These are phyloP conservation scores for Quambalaria eucalypti DNA, from an alignment of 1,284 basidiomycete species.

Conservation along the genomic window DNA sequence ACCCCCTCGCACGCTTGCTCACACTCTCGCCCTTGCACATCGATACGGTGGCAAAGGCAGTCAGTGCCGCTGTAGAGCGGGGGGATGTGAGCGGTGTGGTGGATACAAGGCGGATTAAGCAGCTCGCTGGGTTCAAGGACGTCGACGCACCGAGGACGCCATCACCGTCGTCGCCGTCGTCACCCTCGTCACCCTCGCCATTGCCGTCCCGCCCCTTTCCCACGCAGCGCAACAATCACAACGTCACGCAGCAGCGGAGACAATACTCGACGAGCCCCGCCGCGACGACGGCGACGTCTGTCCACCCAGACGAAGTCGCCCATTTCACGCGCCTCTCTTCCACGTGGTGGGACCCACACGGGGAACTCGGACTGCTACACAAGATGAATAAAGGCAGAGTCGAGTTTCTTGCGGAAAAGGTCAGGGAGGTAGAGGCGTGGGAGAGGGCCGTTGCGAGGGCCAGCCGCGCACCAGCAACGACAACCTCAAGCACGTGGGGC, in stretches of 20 bases:
- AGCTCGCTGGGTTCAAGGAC: constrained; percentile 32
- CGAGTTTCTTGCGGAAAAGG: constrained; percentile 73
- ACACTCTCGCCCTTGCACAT: constrained; percentile 83
- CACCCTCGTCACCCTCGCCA: no score
- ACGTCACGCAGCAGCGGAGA: no score
- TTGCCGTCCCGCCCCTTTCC: no score
- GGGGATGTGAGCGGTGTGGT: constrained; percentile 29
- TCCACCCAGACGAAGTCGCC: constrained; percentile 53
- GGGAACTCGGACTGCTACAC: constrained; percentile 83
- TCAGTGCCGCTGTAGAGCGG: constrained; percentile 54
- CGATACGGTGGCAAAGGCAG: constrained; percentile 83
- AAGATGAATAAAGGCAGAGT: constrained; percentile 89
- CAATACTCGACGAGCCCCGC: no score
- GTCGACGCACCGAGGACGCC: no score
- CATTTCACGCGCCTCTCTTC: constrained; percentile 86
- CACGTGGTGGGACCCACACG: constrained; percentile 92
- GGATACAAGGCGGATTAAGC: constrained; percentile 21
- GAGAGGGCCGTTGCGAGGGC: constrained; percentile 26
- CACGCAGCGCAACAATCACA: no score
- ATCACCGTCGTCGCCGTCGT: no score
- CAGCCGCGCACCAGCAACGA: constrained; percentile 1
- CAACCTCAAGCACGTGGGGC: constrained; percentile 31
- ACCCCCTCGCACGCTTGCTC: constrained; percentile 65
- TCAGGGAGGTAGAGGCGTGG: constrained; percentile 39
- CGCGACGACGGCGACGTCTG: no score